Percentiles rank a stretch among this genome's conserved stretches.
phyloP scores from a whole-genome alignment of 257 asterid species.

The Solanum ossicruentum region DNA sequence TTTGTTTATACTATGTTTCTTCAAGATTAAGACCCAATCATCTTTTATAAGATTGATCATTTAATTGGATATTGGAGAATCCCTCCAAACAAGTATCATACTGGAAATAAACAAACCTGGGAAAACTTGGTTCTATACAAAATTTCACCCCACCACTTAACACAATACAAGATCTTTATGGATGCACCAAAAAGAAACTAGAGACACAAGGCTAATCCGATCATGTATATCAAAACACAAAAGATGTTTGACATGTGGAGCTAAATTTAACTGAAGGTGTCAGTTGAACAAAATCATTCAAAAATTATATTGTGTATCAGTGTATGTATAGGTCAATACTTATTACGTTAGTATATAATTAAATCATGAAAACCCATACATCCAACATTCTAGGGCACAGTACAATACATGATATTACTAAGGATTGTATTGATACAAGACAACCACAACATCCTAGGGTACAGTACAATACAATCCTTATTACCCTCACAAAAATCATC shows the following conservation, averaged over 20 bases:
- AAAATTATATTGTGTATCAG: too few relatives aligned
- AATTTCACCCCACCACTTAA: background rate
- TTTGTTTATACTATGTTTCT: background rate
- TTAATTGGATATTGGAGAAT: background rate
- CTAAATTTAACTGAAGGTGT: too few relatives aligned
- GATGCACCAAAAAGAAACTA: background rate
- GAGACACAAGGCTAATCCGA: background rate
- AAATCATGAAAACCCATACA: too few relatives aligned
- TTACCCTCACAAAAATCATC: background rate
- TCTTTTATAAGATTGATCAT: background rate
- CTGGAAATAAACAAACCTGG: background rate
- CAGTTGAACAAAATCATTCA: too few relatives aligned
- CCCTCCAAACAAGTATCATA: background rate
- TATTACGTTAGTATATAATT: too few relatives aligned
- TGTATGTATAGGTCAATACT: too few relatives aligned
- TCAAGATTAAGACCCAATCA: background rate
- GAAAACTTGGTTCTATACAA: background rate
- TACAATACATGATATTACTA: background rate
- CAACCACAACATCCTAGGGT: background rate
- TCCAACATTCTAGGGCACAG: background rate
- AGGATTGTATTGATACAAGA: background rate
- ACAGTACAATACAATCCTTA: too few relatives aligned
- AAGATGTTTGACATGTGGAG: too few relatives aligned
- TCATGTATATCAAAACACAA: background rate
- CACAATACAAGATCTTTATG: background rate